Evolutionary conservation across 2,329 filamentous ascomycete genomes (phyloP).

Genomic region (Oidium heveae): DNA sequence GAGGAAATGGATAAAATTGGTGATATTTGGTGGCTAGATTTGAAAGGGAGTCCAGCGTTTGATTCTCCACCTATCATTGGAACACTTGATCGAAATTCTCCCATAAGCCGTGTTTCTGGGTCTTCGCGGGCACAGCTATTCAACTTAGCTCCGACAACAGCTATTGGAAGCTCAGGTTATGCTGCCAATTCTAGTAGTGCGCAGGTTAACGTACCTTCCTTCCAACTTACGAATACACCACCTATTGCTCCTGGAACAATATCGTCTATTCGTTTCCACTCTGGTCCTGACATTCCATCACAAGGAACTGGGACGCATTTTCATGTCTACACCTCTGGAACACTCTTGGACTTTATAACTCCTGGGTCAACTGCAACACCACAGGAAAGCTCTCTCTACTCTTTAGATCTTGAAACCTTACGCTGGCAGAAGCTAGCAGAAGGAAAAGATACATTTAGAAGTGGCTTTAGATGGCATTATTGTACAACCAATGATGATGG

Average conservation of each 20-base stretch:
- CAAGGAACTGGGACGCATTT: conserved; percentile 86
- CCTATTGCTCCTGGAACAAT: conserved; percentile 74
- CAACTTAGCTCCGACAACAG: conserved; percentile 19
- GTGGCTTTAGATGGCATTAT: conserved; percentile 93
- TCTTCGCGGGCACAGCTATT: conserved; percentile 26
- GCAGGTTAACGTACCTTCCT: conserved; percentile 39
- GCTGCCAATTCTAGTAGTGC: conserved; percentile 42
- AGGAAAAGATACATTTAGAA: conserved; percentile 75
- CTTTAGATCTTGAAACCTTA: conserved; percentile 62
- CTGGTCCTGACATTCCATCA: conserved; percentile 61
- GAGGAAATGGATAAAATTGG: conserved; percentile 94
- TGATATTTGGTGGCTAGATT: conserved; percentile 91
- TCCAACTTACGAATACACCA: conserved; percentile 45
- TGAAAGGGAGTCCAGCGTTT: conserved; percentile 74
- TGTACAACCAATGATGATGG: conserved; percentile 89
- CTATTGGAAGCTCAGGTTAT: conserved; percentile 34
- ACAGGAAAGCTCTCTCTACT: conserved; percentile 73
- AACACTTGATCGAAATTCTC: conserved; percentile 18
- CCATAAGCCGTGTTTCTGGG: conserved; percentile 15
- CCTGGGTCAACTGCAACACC: conserved; percentile 69
- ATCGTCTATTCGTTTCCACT: conserved; percentile 72
- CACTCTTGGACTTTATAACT: conserved; percentile 80
- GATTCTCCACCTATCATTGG: conserved; percentile 39
- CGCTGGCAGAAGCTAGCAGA: conserved; percentile 92
- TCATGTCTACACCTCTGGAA: conserved; percentile 81